Percentiles rank a stretch among this genome's conserved stretches.
These are phyloP conservation scores for Pelargonium myrrhifolium DNA, from an alignment of 441 rosid species.

Conservation along the genomic window DNA sequence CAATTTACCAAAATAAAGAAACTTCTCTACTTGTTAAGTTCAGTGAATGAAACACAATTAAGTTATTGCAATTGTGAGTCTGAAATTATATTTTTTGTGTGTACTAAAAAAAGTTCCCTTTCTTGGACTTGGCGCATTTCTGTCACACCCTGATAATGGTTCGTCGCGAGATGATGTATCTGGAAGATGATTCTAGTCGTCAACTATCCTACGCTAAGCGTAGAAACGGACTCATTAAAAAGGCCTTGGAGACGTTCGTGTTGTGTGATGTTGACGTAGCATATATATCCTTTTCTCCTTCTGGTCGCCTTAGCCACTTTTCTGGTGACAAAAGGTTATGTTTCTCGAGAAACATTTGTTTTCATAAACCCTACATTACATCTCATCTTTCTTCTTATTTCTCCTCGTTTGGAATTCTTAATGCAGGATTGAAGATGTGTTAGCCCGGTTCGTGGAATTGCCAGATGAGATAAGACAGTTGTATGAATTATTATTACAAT, in stretches of 20 bases:
- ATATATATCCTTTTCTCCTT: not conserved
- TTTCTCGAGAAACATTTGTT: not conserved
- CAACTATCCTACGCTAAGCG: conserved; percentile 3
- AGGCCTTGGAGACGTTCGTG: not conserved
- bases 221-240: conserved; percentile 2
- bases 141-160: not conserved
- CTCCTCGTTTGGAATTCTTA: not conserved
- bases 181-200: not conserved
- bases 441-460: conserved; percentile 1
- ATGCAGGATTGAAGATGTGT: not conserved
- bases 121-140: not conserved
- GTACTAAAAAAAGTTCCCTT: not conserved
- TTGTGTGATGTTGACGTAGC: conserved; percentile 3
- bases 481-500: not conserved
- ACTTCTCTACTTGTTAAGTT: not conserved
- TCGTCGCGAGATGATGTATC: conserved; percentile 1
- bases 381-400: not conserved
- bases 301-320: not conserved
- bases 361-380: not conserved
- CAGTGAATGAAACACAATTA: not conserved
- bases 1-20: not conserved
- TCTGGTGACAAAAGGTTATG: conserved; percentile 5
- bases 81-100: no score
- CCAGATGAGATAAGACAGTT: not conserved
- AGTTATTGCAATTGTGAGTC: not conserved